phyloP scores from a whole-genome alignment of 2,329 filamentous ascomycete species.

The Epichloe bromicola region DNA sequence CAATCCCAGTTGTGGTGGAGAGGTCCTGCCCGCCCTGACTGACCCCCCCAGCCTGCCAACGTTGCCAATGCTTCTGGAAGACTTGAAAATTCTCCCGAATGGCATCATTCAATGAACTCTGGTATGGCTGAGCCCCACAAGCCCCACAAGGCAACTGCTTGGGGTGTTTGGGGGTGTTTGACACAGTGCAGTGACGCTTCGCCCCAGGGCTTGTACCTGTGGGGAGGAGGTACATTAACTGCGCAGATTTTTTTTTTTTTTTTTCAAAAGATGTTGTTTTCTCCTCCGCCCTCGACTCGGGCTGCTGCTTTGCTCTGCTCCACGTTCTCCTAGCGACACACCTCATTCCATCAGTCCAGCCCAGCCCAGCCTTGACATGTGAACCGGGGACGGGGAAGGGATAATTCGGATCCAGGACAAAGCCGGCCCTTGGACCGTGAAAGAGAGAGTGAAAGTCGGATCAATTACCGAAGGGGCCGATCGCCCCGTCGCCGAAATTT shows the following conservation, averaged over 20 bases:
- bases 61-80: constrained; percentile 18
- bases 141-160: not conserved
- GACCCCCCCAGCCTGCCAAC: too few relatives aligned
- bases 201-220: constrained; percentile 13
- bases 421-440: not conserved
- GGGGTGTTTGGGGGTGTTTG: not conserved
- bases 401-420: too few relatives aligned
- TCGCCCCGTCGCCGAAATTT: too few relatives aligned
- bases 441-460: not conserved
- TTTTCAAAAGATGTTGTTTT: not conserved
- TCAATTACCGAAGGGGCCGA: too few relatives aligned
- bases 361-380: constrained; percentile 1
- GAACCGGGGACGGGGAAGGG: not conserved
- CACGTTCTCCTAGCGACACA: constrained; percentile 16
- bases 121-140: not conserved
- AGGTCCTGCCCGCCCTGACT: not conserved
- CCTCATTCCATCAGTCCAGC: constrained; percentile 5
- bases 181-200: not conserved
- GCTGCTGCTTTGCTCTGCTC: constrained; percentile 8
- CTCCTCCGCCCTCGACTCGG: not conserved
- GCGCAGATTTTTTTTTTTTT: not conserved
- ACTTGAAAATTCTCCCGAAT: constrained; percentile 12
- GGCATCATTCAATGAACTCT: constrained; percentile 9
- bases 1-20: constrained; percentile 15
- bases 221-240: constrained; percentile 17